Evolutionary conservation across 1,284 basidiomycete species (phyloP).

Genomic region (Megacollybia platyphylla): DNA sequence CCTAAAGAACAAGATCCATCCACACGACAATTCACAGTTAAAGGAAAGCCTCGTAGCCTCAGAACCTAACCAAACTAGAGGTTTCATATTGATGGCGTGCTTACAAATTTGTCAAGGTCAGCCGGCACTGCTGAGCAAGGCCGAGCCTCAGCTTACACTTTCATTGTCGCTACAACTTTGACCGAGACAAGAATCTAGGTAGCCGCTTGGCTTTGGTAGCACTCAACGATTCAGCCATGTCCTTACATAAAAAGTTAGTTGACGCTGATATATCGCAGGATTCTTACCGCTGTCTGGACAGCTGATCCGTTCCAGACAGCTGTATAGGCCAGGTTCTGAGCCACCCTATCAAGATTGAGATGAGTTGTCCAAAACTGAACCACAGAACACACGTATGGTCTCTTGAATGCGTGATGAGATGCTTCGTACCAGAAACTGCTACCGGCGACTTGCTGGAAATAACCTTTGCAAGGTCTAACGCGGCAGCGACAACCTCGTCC

Average conservation of each 20-base stretch:
- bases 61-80: too few relatives aligned
- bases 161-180: neutral
- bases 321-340: conserved; percentile 72
- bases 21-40: too few relatives aligned
- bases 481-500: conserved; percentile 42
- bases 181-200: neutral
- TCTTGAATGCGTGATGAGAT: conserved; percentile 57
- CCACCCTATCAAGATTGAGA: conserved; percentile 32
- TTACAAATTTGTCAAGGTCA: too few relatives aligned
- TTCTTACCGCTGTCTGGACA: conserved; percentile 55
- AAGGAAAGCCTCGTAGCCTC: too few relatives aligned
- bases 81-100: too few relatives aligned
- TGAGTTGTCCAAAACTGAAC: neutral
- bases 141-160: too few relatives aligned
- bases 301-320: conserved; percentile 66
- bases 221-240: neutral
- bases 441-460: conserved; percentile 78
- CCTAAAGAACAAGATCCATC: too few relatives aligned
- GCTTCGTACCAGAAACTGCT: conserved; percentile 76
- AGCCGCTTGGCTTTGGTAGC: neutral
- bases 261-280: neutral
- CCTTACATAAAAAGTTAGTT: neutral
- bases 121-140: too few relatives aligned
- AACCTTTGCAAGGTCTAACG: conserved; percentile 50
- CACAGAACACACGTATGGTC: conserved; percentile 48